These are phyloP conservation scores for Arabidopsis thaliana DNA, from an alignment of 345 rosid genomes.

Conservation along the genomic window DNA sequence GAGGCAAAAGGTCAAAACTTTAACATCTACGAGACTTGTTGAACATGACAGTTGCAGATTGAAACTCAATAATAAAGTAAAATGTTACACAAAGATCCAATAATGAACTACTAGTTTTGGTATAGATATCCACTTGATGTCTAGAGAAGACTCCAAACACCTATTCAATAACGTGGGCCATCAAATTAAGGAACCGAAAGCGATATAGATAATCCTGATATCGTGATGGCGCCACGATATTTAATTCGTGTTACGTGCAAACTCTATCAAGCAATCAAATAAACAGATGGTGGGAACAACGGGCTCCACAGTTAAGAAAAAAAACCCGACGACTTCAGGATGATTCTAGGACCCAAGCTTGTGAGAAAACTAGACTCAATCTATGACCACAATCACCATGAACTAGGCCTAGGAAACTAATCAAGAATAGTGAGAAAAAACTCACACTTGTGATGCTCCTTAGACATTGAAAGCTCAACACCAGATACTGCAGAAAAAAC, in stretches of 20 bases:
- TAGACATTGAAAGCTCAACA: conserved; percentile 75
- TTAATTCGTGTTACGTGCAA: conserved; percentile 42
- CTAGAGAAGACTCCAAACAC: conserved; percentile 32
- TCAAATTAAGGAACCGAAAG: conserved; percentile 19
- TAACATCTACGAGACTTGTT: conserved; percentile 8
- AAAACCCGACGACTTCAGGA: neutral
- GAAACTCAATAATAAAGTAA: conserved; percentile 9
- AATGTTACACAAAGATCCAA: conserved; percentile 34
- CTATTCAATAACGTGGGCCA: conserved; percentile 42
- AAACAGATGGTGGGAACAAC: conserved; percentile 33
- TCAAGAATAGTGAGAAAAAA: conserved; percentile 23
- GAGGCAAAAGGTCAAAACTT: conserved; percentile 8
- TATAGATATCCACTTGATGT: conserved; percentile 34
- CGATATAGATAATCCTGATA: conserved; percentile 8
- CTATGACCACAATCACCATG: conserved; percentile 5
- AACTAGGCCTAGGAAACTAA: neutral
- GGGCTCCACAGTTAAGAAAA: conserved; percentile 37
- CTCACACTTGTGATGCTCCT: conserved; percentile 86
- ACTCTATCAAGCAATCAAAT: conserved; percentile 33
- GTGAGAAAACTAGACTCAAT: conserved; percentile 2
- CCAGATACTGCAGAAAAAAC: conserved; percentile 96
- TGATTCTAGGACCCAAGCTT: neutral
- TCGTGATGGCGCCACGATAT: neutral
- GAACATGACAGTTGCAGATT: conserved; percentile 19
- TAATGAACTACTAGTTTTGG: neutral